Evolutionary conservation across 2,329 filamentous ascomycete genomes (phyloP).

Genomic region (Ceratocystis diversiconidia): DNA sequence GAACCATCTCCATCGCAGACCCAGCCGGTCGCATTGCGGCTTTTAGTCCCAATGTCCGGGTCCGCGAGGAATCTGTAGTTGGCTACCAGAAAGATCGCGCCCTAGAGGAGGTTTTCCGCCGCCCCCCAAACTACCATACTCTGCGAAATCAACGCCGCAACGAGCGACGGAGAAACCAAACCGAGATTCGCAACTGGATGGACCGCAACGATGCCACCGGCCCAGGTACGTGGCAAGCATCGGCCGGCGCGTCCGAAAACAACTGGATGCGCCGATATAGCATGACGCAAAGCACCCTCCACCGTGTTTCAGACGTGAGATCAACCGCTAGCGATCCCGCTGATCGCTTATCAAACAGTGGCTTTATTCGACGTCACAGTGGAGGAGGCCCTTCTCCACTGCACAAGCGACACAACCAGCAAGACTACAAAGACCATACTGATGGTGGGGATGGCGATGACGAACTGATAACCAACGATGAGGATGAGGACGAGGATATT

Average conservation of each 20-base stretch:
- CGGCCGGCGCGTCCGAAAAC: conserved; percentile 22
- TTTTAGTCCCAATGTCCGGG: conserved; percentile 58
- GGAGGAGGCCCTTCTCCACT: conserved; percentile 18
- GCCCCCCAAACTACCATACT: conserved; percentile 50
- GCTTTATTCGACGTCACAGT: conserved; percentile 22
- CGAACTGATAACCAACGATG: conserved; percentile 70
- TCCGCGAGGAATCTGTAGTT: conserved; percentile 74
- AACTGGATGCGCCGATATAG: conserved; percentile 41
- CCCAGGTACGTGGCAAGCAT: conserved; percentile 9
- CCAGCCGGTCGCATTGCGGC: conserved; percentile 42
- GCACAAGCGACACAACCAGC: conserved; percentile 29
- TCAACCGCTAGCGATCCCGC: conserved; percentile 51
- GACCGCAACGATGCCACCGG: conserved; percentile 47
- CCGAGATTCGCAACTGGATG: conserved; percentile 85
- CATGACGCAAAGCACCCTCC: conserved; percentile 34
- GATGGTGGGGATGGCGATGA: conserved; percentile 74
- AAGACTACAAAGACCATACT: conserved; percentile 46
- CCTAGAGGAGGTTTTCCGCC: conserved; percentile 78
- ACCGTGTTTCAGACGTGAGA: conserved; percentile 40
- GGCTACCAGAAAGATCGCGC: conserved; percentile 83
- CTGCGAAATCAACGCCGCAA: conserved; percentile 45
- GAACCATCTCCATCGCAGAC: conserved; percentile 44
- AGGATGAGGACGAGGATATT: conserved; percentile 46
- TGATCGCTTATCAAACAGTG: conserved; percentile 43
- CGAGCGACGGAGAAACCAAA: conserved; percentile 60